A percentile compares a stretch with the other conserved stretches of the same genome.
These are phyloP conservation scores for Blastosporella zonata DNA, from an alignment of 1,284 basidiomycete genomes.

Conservation along the genomic window DNA sequence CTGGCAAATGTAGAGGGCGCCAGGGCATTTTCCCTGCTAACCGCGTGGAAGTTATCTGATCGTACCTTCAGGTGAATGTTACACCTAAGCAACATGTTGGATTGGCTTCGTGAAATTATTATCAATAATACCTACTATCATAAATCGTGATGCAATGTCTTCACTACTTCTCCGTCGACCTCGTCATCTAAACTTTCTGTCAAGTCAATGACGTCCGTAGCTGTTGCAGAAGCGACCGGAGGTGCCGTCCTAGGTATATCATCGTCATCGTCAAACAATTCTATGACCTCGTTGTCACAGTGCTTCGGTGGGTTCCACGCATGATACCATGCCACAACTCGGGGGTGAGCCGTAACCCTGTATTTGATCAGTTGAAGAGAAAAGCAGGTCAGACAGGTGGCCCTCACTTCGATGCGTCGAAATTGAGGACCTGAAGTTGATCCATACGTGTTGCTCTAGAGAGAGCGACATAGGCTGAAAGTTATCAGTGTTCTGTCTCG, in stretches of 20 bases:
- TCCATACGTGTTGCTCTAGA: slow-evolving; percentile 87
- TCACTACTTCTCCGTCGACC: slow-evolving; percentile 26
- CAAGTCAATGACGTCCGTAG: slow-evolving; percentile 14
- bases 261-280: slow-evolving; percentile 19
- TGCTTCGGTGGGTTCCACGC: neutral
- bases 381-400: neutral
- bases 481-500: neutral
- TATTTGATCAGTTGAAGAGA: neutral
- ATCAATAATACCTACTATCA: no score
- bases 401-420: slow-evolving; percentile 68
- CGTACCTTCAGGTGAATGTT: neutral
- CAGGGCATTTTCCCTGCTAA: slow-evolving; percentile 64
- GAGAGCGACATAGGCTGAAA: slow-evolving; percentile 86
- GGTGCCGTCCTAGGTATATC: neutral
- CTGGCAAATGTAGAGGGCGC: slow-evolving; percentile 46
- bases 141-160: slow-evolving; percentile 23
- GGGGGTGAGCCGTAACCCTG: slow-evolving; percentile 44
- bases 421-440: slow-evolving; percentile 81
- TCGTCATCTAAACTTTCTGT: slow-evolving; percentile 20
- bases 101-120: no score
- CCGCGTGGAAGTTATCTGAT: slow-evolving; percentile 54
- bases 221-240: neutral
- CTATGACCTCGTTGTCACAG: slow-evolving; percentile 10
- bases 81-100: no score
- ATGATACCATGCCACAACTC: slow-evolving; percentile 38